Percentiles rank a stretch among this genome's conserved stretches.
phyloP scores from a whole-genome alignment of 1,139 yeast genomes.

The Yamadazyma taylorii region DNA sequence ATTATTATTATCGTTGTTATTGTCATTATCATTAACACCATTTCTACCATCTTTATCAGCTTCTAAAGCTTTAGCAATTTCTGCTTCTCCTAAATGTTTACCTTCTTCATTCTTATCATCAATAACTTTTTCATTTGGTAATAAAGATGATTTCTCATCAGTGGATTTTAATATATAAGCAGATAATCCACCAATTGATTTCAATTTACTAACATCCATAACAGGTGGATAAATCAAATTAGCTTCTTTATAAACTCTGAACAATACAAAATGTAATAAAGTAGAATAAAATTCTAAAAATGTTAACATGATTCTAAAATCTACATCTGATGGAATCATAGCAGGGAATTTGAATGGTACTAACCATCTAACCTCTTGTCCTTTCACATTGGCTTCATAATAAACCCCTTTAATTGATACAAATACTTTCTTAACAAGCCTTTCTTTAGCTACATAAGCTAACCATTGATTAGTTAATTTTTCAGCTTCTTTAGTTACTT shows the following conservation, averaged over 20 bases:
- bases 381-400: conserved; percentile 85
- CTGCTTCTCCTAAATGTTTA: conserved; percentile 40
- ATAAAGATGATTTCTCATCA: conserved; percentile 39
- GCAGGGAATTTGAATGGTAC: conserved; percentile 97
- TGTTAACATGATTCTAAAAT: conserved; percentile 95
- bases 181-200: conserved; percentile 87
- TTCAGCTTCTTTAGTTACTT: conserved; percentile 83
- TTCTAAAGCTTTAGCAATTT: conserved; percentile 49
- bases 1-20: conserved; percentile 34
- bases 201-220: conserved; percentile 67
- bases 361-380: conserved; percentile 94
- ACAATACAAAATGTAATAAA: conserved; percentile 81
- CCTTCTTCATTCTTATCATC: conserved; percentile 33
- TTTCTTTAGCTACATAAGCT: conserved; percentile 87
- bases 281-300: conserved; percentile 95
- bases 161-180: conserved; percentile 65
- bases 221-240: conserved; percentile 91
- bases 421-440: conserved; percentile 81
- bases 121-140: conserved; percentile 29
- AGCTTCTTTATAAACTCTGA: conserved; percentile 79
- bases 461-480: conserved; percentile 91
- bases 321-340: conserved; percentile 90
- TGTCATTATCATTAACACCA: conserved; percentile 25
- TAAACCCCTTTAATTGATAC: conserved; percentile 97
- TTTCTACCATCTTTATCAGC: conserved; percentile 43